Conservation (phyloP, 176 grass and related monocot genomes). For the Poa pratensis region DNA sequence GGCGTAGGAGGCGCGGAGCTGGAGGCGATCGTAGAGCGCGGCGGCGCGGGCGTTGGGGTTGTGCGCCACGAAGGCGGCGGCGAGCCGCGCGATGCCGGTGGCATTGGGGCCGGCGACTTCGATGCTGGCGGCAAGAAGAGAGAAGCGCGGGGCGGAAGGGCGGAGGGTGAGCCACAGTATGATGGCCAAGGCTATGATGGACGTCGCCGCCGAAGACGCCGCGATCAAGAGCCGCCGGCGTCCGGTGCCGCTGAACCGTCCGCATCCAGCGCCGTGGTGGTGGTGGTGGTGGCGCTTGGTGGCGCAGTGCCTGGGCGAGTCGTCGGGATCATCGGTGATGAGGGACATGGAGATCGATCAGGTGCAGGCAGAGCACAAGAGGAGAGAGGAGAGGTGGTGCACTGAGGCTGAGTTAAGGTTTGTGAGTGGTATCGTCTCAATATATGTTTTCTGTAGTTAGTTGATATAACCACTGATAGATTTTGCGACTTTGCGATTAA, state of each 20-base stretch:
- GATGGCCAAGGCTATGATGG: constrained; percentile 45
- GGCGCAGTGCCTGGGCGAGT: constrained; percentile 45
- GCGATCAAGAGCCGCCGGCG: constrained; percentile 7
- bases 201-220: constrained; percentile 3
- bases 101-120: constrained; percentile 1
- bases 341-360: neutral
- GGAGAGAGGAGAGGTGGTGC: neutral
- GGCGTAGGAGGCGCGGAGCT: constrained; percentile 48
- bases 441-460: neutral
- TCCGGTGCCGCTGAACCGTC: no score
- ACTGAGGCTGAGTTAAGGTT: neutral
- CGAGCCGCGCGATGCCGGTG: constrained; percentile 6
- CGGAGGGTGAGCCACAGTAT: constrained; percentile 76
- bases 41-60: constrained; percentile 72
- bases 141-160: constrained; percentile 60
- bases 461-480: neutral
- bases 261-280: neutral
- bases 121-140: constrained; percentile 48
- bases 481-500: neutral
- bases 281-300: constrained; percentile 35
- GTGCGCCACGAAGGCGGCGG: constrained; percentile 56
- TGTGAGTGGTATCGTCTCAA: neutral
- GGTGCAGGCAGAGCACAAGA: neutral
- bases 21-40: constrained; percentile 67
- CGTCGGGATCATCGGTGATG: constrained; percentile 9